Percentiles rank a stretch among this genome's conserved stretches.
These are phyloP conservation scores for Lachancea waltii DNA, from an alignment of 805 yeast species.

Conservation along the genomic window DNA sequence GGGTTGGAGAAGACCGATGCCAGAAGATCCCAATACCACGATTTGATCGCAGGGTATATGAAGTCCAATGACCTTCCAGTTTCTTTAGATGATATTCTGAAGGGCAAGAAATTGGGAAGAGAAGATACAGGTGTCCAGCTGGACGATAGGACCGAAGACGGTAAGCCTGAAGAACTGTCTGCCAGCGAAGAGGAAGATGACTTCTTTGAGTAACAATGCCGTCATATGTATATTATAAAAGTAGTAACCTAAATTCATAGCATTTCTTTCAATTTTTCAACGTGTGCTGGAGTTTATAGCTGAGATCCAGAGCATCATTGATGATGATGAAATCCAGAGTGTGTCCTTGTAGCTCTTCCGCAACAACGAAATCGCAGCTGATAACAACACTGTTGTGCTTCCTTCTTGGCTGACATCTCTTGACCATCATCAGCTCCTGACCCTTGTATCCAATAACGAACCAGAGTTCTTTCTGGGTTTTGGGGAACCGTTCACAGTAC, in stretches of 20 bases:
- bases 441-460: slow-evolving; percentile 54
- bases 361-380: slow-evolving; percentile 42
- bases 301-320: slow-evolving; percentile 61
- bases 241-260: not conserved
- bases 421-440: slow-evolving; percentile 55
- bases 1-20: slow-evolving; percentile 40
- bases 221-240: slow-evolving; percentile 1
- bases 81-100: slow-evolving; percentile 42
- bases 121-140: slow-evolving; percentile 22
- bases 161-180: no score
- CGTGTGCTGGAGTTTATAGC: slow-evolving; percentile 33
- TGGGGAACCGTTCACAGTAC: slow-evolving; percentile 77
- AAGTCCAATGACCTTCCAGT: slow-evolving; percentile 51
- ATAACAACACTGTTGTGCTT: slow-evolving; percentile 27
- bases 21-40: slow-evolving; percentile 43
- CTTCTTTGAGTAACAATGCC: slow-evolving; percentile 35
- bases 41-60: slow-evolving; percentile 45
- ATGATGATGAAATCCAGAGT: slow-evolving; percentile 44
- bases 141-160: not conserved
- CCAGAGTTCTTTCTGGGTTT: slow-evolving; percentile 92
- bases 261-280: slow-evolving; percentile 5
- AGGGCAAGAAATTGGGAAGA: slow-evolving; percentile 30
- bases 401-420: slow-evolving; percentile 64
- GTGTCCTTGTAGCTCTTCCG: slow-evolving; percentile 42
- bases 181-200: slow-evolving; percentile 34